These are phyloP conservation scores for Colletotrichum gloeosporioides DNA, from an alignment of 2,329 filamentous ascomycete genomes.

Conservation along the genomic window DNA sequence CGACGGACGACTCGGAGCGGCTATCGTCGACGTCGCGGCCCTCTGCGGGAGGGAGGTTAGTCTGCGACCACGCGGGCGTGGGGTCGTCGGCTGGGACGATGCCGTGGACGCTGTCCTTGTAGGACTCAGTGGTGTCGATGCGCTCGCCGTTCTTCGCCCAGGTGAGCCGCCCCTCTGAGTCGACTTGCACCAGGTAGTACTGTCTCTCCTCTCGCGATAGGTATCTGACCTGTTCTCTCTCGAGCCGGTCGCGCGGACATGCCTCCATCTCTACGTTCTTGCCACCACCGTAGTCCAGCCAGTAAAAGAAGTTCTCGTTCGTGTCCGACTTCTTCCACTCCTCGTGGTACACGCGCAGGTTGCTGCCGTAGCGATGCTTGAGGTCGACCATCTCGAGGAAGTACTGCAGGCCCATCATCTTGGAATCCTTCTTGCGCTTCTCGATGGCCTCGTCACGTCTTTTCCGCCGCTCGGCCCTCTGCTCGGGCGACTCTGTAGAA, in stretches of 20 bases:
- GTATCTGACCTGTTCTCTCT: conserved; percentile 83
- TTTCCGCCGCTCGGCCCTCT: conserved; percentile 42
- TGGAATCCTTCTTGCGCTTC: conserved; percentile 69
- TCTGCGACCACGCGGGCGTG: conserved; percentile 55
- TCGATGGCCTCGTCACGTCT: conserved; percentile 55
- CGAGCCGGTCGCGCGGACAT: conserved; percentile 76
- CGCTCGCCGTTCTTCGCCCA: conserved; percentile 84
- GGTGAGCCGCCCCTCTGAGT: conserved; percentile 75
- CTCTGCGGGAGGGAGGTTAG: conserved; percentile 30
- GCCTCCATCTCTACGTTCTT: conserved; percentile 70
- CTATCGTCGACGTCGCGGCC: conserved; percentile 27
- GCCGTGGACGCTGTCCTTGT: conserved; percentile 80
- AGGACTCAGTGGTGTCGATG: conserved; percentile 78
- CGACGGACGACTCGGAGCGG: conserved; percentile 41
- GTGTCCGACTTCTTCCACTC: conserved; percentile 82
- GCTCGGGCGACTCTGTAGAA: conserved; percentile 38
- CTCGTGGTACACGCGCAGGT: conserved; percentile 80
- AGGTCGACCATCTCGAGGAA: conserved; percentile 85
- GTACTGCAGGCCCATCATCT: conserved; percentile 85
- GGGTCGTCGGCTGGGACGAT: conserved; percentile 68
- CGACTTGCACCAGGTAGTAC: conserved; percentile 80
- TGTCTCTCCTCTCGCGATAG: conserved; percentile 81
- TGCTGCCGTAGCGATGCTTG: conserved; percentile 88
- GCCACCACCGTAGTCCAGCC: conserved; percentile 85
- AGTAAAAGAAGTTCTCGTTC: conserved; percentile 91